Base-by-base conservation (phyloP, 176 grass and related monocot genomes). In the Eremochloa ophiuroides region DNA sequence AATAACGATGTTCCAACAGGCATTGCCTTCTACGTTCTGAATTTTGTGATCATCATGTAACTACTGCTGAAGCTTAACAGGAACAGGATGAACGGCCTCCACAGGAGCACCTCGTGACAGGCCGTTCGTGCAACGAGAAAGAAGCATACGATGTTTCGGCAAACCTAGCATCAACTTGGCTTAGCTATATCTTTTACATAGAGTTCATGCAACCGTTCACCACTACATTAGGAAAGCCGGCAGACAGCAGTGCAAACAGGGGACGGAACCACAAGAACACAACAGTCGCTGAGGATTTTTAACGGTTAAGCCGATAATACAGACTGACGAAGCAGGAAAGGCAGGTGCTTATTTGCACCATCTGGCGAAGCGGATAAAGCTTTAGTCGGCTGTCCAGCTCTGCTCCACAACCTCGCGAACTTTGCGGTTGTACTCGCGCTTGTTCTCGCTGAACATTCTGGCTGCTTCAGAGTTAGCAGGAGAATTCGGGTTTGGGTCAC, bases 401-500 rank as follows among this genome's bases (percentile, higher is more conserved):
- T 98, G 95, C 86, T 98, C 95, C 80, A 94, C 92, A 26, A 94
- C 90, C 77, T 89, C 90, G 0, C 88, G 90, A 56, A 94, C 83
- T 83, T 88, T 94, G 76, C 90, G 90, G 78, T 97, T 97, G 89
- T 97, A 97, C 72, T 97, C 92, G 0, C 92, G 92, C 78, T 91
- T 97, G 87, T 94, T 97, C 88, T 97, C 92, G 1, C 90, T 97
- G 84, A 85, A 94, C 75, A 98, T 61, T 82, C 86, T 89, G 23
- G 92, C 95, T 65, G 92, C 95, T 83, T 98, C 95, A 2, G 95
- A 94, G 83, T 98, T 98, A 10, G 92, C 95, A 35, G 92, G 92
- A 27, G 95, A 98, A 51, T 93, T 98, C 31, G 95, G 92, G 62
- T 98, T 98, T 33, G 95, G 95, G 71, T 98, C 95, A 56, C 92